phyloP scores from a whole-genome alignment of 371 early-diverging fungal species.

The Phascolomyces articulosus region DNA sequence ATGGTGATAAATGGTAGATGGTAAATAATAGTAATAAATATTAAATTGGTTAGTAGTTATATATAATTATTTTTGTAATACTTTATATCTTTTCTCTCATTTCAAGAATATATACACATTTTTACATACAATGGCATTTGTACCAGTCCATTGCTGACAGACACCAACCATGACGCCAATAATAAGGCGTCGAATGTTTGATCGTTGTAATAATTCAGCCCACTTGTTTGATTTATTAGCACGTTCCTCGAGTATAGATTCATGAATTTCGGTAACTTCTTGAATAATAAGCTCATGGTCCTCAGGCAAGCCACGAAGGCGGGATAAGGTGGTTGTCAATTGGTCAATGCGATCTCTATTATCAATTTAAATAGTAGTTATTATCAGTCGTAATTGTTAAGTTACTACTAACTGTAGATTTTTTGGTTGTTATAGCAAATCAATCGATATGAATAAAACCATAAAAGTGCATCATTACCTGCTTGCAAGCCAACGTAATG shows the following conservation, averaged over 20 bases:
- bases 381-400: background rate
- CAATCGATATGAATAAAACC: too few relatives aligned
- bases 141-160: conserved; percentile 74
- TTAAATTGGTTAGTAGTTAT: too few relatives aligned
- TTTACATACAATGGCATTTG: conserved; percentile 62
- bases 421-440: too few relatives aligned
- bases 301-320: conserved; percentile 46
- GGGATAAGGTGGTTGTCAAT: conserved; percentile 48
- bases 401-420: too few relatives aligned
- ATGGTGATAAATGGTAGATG: too few relatives aligned
- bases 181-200: conserved; percentile 49
- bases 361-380: background rate
- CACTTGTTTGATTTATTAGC: conserved; percentile 47
- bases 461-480: too few relatives aligned
- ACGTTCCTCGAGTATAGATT: conserved; percentile 46
- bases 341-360: conserved; percentile 46
- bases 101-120: too few relatives aligned
- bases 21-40: too few relatives aligned
- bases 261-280: conserved; percentile 55
- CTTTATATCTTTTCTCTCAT: too few relatives aligned
- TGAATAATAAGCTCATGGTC: conserved; percentile 43
- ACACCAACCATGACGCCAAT: conserved; percentile 58
- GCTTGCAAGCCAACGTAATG: conserved; percentile 67
- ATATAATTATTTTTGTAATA: too few relatives aligned
- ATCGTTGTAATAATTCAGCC: conserved; percentile 48